These are phyloP conservation scores for Hordeum marinum DNA, from an alignment of 176 grass and related monocot species.

Conservation along the genomic window DNA sequence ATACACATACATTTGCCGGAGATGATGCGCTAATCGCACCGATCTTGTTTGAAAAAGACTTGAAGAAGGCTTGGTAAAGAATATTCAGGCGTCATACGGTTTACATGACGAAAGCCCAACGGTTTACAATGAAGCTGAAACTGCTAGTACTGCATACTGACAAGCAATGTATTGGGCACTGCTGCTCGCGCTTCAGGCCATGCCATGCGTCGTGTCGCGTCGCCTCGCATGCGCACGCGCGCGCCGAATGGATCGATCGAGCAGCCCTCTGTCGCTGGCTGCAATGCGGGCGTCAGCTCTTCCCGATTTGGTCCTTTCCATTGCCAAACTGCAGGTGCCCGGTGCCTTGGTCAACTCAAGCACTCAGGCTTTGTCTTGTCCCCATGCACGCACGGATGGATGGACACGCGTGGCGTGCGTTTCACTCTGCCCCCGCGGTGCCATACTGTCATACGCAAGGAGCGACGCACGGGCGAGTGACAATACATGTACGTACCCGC, in stretches of 20 bases:
- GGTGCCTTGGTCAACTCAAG: not conserved
- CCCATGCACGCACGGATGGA: not conserved
- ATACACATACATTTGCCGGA: not conserved
- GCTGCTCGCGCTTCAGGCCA: not conserved
- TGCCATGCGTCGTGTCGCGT: not conserved
- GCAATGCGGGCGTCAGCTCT: not conserved
- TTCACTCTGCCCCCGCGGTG: not conserved
- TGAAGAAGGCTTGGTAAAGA: not conserved
- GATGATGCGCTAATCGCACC: not conserved
- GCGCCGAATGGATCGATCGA: not conserved
- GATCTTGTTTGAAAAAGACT: not conserved
- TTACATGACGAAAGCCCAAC: not conserved
- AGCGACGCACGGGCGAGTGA: not conserved
- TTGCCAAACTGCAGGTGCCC: not conserved
- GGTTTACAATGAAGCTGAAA: not conserved
- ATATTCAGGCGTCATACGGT: not conserved
- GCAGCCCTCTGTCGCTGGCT: not conserved
- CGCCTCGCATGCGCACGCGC: not conserved
- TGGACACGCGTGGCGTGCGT: not conserved
- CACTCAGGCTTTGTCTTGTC: not conserved
- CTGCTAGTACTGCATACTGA: not conserved
- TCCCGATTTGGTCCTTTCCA: not conserved
- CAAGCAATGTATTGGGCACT: not conserved
- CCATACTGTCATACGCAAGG: conserved; percentile 14
- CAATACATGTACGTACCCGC: not conserved